Evolutionary conservation across 1,139 yeast species (phyloP).

Genomic region (Candida pseudoviswanathii): DNA sequence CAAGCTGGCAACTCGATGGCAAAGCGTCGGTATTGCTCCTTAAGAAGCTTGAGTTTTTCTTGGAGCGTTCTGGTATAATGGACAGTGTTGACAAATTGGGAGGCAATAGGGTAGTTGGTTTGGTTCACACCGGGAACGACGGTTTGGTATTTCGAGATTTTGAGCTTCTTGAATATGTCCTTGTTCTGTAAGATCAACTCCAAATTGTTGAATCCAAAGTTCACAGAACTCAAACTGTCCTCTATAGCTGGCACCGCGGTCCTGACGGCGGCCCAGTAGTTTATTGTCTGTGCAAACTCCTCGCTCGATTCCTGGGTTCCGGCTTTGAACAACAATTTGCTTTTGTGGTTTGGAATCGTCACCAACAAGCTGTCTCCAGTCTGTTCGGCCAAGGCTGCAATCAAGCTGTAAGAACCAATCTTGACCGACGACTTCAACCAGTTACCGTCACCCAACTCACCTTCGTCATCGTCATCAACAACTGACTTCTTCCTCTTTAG

Average conservation of each 20-base stretch:
- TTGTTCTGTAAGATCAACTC: constrained; percentile 27
- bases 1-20: too few relatives aligned
- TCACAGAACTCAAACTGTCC: constrained; percentile 68
- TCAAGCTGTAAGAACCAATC: constrained; percentile 49
- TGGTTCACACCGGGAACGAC: too few relatives aligned
- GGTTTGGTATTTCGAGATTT: too few relatives aligned
- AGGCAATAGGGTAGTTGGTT: too few relatives aligned
- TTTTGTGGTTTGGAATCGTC: constrained; percentile 41
- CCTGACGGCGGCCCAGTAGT: constrained; percentile 87
- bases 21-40: too few relatives aligned
- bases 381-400: constrained; percentile 49
- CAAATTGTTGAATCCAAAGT: constrained; percentile 82
- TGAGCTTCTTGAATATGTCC: not conserved
- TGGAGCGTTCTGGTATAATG: too few relatives aligned
- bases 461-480: too few relatives aligned
- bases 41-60: too few relatives aligned
- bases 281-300: constrained; percentile 75
- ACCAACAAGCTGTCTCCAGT: constrained; percentile 38
- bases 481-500: constrained; percentile 44
- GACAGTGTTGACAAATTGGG: too few relatives aligned
- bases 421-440: constrained; percentile 61
- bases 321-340: constrained; percentile 53
- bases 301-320: constrained; percentile 70
- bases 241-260: constrained; percentile 74
- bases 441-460: constrained; percentile 73